Percentiles rank a stretch among this genome's conserved stretches.
These are phyloP conservation scores for Metrosideros polymorpha DNA, from an alignment of 441 rosid genomes.

Conservation along the genomic window DNA sequence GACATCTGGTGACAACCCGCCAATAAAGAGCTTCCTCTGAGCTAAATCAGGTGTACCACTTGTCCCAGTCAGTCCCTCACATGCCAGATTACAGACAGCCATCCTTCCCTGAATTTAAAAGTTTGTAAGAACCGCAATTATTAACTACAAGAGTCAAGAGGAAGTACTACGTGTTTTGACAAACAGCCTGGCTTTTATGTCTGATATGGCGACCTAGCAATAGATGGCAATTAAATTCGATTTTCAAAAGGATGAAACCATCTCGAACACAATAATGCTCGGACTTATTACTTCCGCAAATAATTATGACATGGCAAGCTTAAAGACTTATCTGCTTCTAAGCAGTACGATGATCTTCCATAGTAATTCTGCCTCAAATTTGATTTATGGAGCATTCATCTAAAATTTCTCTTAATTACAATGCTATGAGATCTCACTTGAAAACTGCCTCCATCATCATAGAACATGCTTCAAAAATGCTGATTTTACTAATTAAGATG, in stretches of 20 bases:
- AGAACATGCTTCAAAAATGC: not conserved
- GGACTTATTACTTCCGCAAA: not conserved
- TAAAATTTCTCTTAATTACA: not conserved
- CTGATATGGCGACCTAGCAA: not conserved
- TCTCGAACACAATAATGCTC: not conserved
- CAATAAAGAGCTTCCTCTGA: slow-evolving; percentile 57
- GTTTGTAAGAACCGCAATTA: not conserved
- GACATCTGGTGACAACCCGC: slow-evolving; percentile 48
- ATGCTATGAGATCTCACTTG: not conserved
- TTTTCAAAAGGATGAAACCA: not conserved
- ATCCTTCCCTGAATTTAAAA: slow-evolving; percentile 37
- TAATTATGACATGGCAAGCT: not conserved
- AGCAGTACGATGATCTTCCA: not conserved
- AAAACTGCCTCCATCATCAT: not conserved
- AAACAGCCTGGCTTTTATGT: not conserved
- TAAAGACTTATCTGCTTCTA: not conserved
- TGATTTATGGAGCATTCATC: not conserved
- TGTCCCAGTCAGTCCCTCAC: slow-evolving; percentile 45
- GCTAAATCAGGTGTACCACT: slow-evolving; percentile 33
- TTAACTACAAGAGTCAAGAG: not conserved
- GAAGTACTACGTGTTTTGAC: not conserved
- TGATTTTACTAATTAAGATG: not conserved
- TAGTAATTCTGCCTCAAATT: not conserved
- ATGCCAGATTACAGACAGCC: slow-evolving; percentile 51
- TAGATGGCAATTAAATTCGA: not conserved